Conservation (phyloP, 2,329 filamentous ascomycete species). For the Calonectria hawksworthii region DNA sequence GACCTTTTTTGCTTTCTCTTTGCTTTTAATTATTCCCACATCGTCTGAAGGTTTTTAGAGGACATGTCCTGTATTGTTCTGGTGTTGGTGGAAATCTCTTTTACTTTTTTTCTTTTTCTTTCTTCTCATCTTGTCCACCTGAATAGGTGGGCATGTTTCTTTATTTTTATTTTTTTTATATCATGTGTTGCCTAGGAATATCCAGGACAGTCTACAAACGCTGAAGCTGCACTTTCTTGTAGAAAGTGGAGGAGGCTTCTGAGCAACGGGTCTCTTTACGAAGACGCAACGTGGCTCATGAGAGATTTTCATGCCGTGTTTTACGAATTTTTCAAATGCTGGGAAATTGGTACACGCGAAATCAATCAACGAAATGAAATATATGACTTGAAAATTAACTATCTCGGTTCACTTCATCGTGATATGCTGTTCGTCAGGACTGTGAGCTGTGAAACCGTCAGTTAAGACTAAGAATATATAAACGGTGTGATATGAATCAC, state of each 20-base stretch:
- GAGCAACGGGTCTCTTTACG: not conserved
- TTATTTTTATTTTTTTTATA: constrained; percentile 15
- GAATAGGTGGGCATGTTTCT: not conserved
- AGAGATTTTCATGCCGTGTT: not conserved
- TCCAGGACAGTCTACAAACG: not conserved
- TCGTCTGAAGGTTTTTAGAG: constrained; percentile 24
- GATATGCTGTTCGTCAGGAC: not conserved
- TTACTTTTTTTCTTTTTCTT: not conserved
- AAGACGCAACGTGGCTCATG: not conserved
- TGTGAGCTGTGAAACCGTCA: not conserved
- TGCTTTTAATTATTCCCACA: constrained; percentile 25
- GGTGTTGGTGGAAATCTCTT: constrained; percentile 41
- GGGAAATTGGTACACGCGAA: not conserved
- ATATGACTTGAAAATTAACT: constrained; percentile 8
- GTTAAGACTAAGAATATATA: not conserved
- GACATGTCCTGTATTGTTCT: constrained; percentile 31
- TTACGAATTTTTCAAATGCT: not conserved
- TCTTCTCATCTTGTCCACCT: not conserved
- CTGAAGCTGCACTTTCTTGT: not conserved
- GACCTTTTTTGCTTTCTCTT: constrained; percentile 32
- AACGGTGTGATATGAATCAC: not conserved
- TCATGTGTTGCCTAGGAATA: not conserved
- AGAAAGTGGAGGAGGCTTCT: not conserved
- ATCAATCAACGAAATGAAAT: constrained; percentile 15
- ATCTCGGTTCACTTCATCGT: not conserved